phyloP scores from a whole-genome alignment of 2,329 filamentous ascomycete species.

The Xylariomycetidae sp. region DNA sequence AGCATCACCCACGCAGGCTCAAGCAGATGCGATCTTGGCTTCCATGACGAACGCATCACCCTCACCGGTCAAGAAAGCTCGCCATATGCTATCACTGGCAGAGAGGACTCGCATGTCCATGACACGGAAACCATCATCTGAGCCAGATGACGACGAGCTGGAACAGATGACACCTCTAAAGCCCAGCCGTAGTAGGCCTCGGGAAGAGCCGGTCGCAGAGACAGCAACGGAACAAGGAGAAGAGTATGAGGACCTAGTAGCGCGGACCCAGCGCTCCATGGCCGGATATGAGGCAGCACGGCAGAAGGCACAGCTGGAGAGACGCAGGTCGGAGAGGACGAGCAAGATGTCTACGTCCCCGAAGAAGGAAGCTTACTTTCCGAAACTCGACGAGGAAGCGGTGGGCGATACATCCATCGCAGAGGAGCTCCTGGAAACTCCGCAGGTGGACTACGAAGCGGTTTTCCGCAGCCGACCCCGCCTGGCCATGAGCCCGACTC shows the following conservation, averaged over 20 bases:
- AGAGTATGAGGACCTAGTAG: conserved; percentile 44
- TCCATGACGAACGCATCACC: conserved; percentile 50
- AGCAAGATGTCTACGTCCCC: conserved; percentile 34
- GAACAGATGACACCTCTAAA: conserved; percentile 15
- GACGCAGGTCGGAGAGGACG: conserved; percentile 44
- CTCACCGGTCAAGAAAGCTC: conserved; percentile 49
- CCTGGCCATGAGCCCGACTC: conserved; percentile 67
- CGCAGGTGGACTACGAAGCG: conserved; percentile 57
- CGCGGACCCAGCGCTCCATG: conserved; percentile 57
- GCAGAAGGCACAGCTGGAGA: conserved; percentile 54
- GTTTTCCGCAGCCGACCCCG: conserved; percentile 82
- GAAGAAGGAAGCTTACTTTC: conserved; percentile 41
- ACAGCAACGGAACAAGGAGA: conserved; percentile 21
- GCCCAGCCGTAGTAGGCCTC: too few species aligned
- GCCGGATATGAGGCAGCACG: conserved; percentile 54
- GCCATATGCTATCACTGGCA: conserved; percentile 57
- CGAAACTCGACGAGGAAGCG: conserved; percentile 40
- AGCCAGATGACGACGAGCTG: conserved; percentile 26
- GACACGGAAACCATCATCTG: conserved; percentile 41
- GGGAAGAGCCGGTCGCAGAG: neutral
- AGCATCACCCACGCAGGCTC: conserved; percentile 40
- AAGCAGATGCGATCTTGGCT: conserved; percentile 51
- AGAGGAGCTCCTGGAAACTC: conserved; percentile 55
- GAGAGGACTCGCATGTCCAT: conserved; percentile 81
- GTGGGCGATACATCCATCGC: conserved; percentile 22